A percentile compares a stretch with the other conserved stretches of the same genome.
These are phyloP conservation scores for Penicillium coprophilum DNA, from an alignment of 495 filamentous ascomycete genomes.

Conservation along the genomic window DNA sequence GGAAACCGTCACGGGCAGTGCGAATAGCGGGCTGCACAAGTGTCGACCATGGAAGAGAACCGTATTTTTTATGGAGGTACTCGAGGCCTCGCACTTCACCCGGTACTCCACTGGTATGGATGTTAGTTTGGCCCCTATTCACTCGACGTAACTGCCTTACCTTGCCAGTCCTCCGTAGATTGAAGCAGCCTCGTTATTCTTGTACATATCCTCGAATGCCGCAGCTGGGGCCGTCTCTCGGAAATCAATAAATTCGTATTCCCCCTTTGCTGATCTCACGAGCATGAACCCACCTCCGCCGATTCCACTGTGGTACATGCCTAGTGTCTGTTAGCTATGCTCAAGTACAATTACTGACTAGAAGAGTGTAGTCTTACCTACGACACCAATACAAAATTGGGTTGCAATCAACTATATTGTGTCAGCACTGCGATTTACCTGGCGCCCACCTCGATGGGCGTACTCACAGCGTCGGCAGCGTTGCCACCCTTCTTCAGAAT, in stretches of 20 bases:
- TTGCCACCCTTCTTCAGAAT: constrained; percentile 69
- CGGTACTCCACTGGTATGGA: constrained; percentile 62
- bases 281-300: constrained; percentile 91
- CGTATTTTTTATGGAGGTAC: constrained; percentile 72
- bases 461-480: constrained; percentile 67
- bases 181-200: constrained; percentile 51
- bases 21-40: constrained; percentile 70
- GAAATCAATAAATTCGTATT: constrained; percentile 79
- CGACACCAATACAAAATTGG: constrained; percentile 71
- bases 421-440: neutral
- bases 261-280: constrained; percentile 60
- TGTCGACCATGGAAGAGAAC: constrained; percentile 64
- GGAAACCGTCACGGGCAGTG: constrained; percentile 76
- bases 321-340: constrained; percentile 29
- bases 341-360: neutral
- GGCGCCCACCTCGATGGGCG: neutral
- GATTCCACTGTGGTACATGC: constrained; percentile 85
- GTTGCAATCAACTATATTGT: constrained; percentile 60
- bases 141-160: constrained; percentile 20
- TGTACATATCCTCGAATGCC: constrained; percentile 78
- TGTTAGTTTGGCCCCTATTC: neutral
- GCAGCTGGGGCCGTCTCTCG: constrained; percentile 80
- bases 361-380: constrained; percentile 46
- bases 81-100: constrained; percentile 80
- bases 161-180: constrained; percentile 65